Evolutionary conservation across 2,329 filamentous ascomycete genomes (phyloP).

Genomic region (Coniochaeta sp.): DNA sequence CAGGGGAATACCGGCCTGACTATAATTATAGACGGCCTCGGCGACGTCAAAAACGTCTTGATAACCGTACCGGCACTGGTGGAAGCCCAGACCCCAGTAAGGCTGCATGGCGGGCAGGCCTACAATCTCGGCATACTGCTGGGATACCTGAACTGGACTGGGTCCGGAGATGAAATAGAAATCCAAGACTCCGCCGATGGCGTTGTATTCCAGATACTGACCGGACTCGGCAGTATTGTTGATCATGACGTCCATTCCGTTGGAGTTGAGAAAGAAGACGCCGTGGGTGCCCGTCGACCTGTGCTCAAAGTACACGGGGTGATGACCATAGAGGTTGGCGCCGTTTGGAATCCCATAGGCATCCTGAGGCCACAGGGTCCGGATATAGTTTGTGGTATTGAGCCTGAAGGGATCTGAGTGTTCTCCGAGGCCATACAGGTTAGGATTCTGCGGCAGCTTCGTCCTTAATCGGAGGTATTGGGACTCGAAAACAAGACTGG

Average conservation of each 20-base stretch:
- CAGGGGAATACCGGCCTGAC: constrained; percentile 54
- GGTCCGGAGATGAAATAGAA: constrained; percentile 60
- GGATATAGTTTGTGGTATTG: constrained; percentile 60
- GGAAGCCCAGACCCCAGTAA: constrained; percentile 57
- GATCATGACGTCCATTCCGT: constrained; percentile 73
- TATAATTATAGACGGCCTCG: constrained; percentile 62
- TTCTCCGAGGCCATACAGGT: constrained; percentile 74
- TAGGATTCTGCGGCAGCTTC: constrained; percentile 57
- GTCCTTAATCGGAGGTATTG: constrained; percentile 72
- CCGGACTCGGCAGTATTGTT: constrained; percentile 49
- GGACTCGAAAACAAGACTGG: constrained; percentile 64
- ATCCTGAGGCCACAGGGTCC: constrained; percentile 65
- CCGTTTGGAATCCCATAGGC: constrained; percentile 52
- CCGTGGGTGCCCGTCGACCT: constrained; percentile 51
- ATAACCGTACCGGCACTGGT: constrained; percentile 60
- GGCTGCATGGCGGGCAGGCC: constrained; percentile 54
- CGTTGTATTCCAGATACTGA: constrained; percentile 75
- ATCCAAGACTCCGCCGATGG: constrained; percentile 69
- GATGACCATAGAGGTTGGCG: constrained; percentile 64
- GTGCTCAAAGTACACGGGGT: constrained; percentile 72
- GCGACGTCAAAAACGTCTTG: constrained; percentile 57
- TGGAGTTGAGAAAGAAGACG: constrained; percentile 65
- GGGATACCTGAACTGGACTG: constrained; percentile 47
- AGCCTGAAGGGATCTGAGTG: constrained; percentile 65
- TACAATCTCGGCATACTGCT: constrained; percentile 51